These are phyloP conservation scores for Arthrobotrys musiformis DNA, from an alignment of 2,329 filamentous ascomycete species.

Conservation along the genomic window DNA sequence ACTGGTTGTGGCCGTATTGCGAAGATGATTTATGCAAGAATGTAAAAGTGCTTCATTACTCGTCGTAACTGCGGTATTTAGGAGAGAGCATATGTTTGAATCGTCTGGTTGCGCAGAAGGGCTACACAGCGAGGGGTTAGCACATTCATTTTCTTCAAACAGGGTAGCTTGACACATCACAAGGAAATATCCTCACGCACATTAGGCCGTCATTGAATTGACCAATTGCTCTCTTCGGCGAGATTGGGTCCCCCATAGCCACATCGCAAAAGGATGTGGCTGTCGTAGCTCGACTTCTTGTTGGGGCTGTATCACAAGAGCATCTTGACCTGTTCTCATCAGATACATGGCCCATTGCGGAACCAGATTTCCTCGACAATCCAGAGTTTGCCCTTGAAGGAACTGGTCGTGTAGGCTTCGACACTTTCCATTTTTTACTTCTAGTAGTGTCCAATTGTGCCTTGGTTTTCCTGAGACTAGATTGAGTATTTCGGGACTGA, in stretches of 20 bases:
- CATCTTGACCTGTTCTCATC: slow-evolving; percentile 41
- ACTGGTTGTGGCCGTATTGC: slow-evolving; percentile 40
- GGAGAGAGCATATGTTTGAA: slow-evolving; percentile 45
- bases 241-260: slow-evolving; percentile 49
- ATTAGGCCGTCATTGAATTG: slow-evolving; percentile 41
- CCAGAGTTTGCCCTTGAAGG: slow-evolving; percentile 52
- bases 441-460: slow-evolving; percentile 18
- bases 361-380: slow-evolving; percentile 40
- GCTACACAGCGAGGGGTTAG: slow-evolving; percentile 12
- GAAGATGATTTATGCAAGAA: slow-evolving; percentile 48
- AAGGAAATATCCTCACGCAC: slow-evolving; percentile 21
- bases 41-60: slow-evolving; percentile 37
- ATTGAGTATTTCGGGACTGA: slow-evolving; percentile 15
- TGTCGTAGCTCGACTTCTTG: slow-evolving; percentile 17
- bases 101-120: slow-evolving; percentile 32
- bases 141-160: background rate
- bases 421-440: slow-evolving; percentile 52
- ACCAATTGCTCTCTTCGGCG: slow-evolving; percentile 23
- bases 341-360: slow-evolving; percentile 39
- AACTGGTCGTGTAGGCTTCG: slow-evolving; percentile 47
- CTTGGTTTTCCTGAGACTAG: slow-evolving; percentile 20
- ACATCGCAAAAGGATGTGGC: slow-evolving; percentile 49
- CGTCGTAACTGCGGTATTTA: slow-evolving; percentile 36
- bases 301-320: slow-evolving; percentile 41
- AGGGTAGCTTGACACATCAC: background rate